phyloP scores from a whole-genome alignment of 441 rosid genomes.

The Populus hybrid region DNA sequence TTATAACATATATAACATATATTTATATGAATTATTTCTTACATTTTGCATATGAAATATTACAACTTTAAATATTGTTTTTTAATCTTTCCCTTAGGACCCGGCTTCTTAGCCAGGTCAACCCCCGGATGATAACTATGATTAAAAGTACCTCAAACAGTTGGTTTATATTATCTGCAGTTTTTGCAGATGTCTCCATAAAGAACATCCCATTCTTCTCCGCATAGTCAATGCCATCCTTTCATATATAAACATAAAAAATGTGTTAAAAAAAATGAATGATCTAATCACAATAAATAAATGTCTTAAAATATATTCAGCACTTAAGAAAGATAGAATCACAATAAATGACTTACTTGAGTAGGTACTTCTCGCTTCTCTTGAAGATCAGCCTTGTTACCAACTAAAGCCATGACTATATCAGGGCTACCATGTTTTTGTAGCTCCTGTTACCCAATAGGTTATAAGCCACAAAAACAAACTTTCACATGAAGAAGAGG shows the following conservation, averaged over 20 bases:
- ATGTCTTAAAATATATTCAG: background rate
- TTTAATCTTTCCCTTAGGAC: too few relatives aligned
- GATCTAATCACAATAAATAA: too few relatives aligned
- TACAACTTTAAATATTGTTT: too few relatives aligned
- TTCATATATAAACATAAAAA: conserved; percentile 24
- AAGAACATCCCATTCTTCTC: conserved; percentile 98
- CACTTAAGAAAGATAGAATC: background rate
- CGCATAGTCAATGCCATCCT: conserved; percentile 88
- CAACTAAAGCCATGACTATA: conserved; percentile 95
- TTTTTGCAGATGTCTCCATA: conserved; percentile 96
- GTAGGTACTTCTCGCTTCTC: conserved; percentile 75
- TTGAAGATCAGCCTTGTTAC: conserved; percentile 95
- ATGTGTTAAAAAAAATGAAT: background rate
- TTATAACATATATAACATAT: too few relatives aligned
- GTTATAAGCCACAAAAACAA: background rate
- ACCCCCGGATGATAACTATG: too few relatives aligned
- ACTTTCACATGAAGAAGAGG: background rate
- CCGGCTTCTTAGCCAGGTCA: too few relatives aligned
- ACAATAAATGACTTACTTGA: conserved; percentile 51
- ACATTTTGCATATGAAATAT: too few relatives aligned
- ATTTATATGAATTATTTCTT: too few relatives aligned
- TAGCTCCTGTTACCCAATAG: conserved; percentile 57
- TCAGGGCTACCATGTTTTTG: conserved; percentile 97
- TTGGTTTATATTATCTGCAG: conserved; percentile 92
- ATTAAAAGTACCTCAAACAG: conserved; percentile 67